Base-by-base conservation (phyloP, 352 stramenopile genomes). In the Phytophthora pistaciae region DNA sequence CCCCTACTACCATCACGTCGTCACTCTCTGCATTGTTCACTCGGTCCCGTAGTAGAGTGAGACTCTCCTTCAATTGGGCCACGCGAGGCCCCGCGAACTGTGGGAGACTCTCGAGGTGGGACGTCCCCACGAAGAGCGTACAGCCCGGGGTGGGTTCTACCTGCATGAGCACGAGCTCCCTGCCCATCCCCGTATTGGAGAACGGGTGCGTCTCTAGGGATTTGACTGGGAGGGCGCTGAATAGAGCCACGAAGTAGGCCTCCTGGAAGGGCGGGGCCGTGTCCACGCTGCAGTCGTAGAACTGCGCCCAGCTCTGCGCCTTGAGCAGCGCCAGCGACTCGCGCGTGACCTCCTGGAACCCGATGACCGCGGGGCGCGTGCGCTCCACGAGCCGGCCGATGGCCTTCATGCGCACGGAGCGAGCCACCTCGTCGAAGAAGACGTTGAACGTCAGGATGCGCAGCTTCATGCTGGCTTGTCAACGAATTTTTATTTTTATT, bases 251-350 rank as follows among this genome's bases (percentile, higher is more conserved):
- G 46, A 92, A 95, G 71, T 95, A 95, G 7, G 87, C 75, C 42
- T 90, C 79, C 9, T 88, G 88, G 50, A 91, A 90, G 1, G 87
- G 87, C n/a, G 66, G 81, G 20, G 80, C 84, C 10, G 75, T 79
- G 65, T 95, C 85, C 48, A 86, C 60, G 38, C 87, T 95, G 78
- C 87, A 95, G 79, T 95, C 87, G 60, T 95, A 95, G 75, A 82
- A 93, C 59, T 71, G 68, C 5, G 78, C 70, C 87, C 87, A 95
- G 18, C 66, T 63, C 71, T 94, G 64, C 2, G 64, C 64, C 33
- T 83, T 80, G 31, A 93, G 83, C 57, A 94, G 69, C 48, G 62
- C 70, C 23, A 94, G 73, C 53, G 84, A 74, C 25, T 90, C 84
- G 27, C 78, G 77, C 64, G 87, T 94, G 63, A 92, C 77, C 64